These are phyloP conservation scores for Rhizopogon rudus DNA, from an alignment of 768 basidiomycete species.

Conservation along the genomic window DNA sequence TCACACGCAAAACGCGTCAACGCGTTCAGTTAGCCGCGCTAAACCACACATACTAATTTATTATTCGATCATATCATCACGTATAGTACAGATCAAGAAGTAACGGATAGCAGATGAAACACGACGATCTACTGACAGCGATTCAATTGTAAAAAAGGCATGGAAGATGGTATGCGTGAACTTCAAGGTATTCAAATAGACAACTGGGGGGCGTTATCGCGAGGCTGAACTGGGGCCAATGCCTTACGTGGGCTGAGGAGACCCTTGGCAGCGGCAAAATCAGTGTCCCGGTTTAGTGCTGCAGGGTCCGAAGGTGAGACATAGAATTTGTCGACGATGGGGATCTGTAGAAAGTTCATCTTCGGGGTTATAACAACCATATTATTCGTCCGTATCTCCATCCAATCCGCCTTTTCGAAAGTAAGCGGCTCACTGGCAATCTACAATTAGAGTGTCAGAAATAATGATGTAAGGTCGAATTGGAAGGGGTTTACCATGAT, in stretches of 20 bases:
- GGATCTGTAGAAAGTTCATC: conserved; percentile 92
- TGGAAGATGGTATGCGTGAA: not conserved
- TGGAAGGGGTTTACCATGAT: conserved; percentile 57
- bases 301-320: conserved; percentile 83
- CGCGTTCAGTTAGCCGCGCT: no score
- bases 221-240: conserved; percentile 15
- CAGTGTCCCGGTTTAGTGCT: conserved; percentile 60
- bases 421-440: conserved; percentile 93
- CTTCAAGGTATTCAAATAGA: conserved; percentile 8
- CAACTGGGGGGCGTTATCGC: conserved; percentile 16
- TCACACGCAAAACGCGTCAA: no score
- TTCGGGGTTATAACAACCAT: conserved; percentile 95
- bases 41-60: no score
- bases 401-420: conserved; percentile 98
- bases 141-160: not conserved
- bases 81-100: no score
- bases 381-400: conserved; percentile 96
- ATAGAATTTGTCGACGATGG: conserved; percentile 90
- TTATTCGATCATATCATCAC: no score
- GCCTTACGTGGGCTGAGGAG: conserved; percentile 57
- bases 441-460: conserved; percentile 26
- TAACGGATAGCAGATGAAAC: not conserved
- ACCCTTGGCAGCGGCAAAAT: conserved; percentile 88
- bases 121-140: not conserved
- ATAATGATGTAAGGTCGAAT: conserved; percentile 8